Conservation (phyloP, 345 rosid species). For the Clarkia xantiana region DNA sequence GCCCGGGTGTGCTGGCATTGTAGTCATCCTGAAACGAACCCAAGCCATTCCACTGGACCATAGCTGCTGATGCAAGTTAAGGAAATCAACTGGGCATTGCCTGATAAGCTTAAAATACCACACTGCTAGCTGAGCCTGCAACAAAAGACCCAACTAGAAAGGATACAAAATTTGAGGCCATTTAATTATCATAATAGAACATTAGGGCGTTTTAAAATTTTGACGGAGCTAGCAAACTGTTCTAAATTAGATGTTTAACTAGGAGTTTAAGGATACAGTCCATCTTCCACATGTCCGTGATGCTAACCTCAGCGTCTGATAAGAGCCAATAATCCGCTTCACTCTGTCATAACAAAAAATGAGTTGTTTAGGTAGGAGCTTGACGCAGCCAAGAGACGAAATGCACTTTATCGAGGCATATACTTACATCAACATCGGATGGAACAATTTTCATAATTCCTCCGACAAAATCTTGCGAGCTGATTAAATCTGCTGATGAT, state of each 20-base stretch:
- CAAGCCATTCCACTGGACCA: conserved; percentile 41
- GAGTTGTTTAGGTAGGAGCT: background rate
- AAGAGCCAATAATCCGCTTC: conserved; percentile 90
- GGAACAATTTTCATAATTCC: conserved; percentile 94
- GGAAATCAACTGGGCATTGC: conserved; percentile 10
- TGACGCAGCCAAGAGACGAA: background rate
- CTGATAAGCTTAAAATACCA: too few species aligned
- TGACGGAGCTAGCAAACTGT: too few species aligned
- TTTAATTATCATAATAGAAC: too few species aligned
- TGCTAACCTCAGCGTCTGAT: conserved; percentile 82
- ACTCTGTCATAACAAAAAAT: conserved; percentile 11
- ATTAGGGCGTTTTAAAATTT: too few species aligned
- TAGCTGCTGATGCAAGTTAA: conserved; percentile 27
- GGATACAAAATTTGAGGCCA: too few species aligned
- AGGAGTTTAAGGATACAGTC: conserved; percentile 98
- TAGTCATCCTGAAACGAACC: conserved; percentile 19
- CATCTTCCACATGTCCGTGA: conserved; percentile 72
- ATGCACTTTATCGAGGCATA: background rate
- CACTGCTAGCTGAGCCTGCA: too few species aligned
- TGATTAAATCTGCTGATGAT: conserved; percentile 36
- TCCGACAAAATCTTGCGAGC: conserved; percentile 64
- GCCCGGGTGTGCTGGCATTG: conserved; percentile 25
- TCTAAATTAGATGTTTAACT: too few species aligned
- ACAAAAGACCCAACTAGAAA: too few species aligned
- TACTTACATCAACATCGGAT: conserved; percentile 76